A percentile compares a stretch with the other conserved stretches of the same genome.
Conservation (phyloP, 2,329 filamentous ascomycete species). For the Laburnicola sp. region DNA sequence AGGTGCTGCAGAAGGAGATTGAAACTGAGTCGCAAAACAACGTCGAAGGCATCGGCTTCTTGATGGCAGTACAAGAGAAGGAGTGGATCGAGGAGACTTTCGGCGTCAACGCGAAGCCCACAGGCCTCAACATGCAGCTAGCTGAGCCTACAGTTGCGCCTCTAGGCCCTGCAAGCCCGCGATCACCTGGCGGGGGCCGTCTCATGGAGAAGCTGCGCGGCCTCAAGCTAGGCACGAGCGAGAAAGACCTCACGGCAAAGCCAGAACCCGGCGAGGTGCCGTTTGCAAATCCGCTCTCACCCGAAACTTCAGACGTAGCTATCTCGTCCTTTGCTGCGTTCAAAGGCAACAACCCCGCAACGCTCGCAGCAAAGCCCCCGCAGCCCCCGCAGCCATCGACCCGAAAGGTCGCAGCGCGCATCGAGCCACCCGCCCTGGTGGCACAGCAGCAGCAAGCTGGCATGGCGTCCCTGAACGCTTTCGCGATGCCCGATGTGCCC, state of each 20-base stretch:
- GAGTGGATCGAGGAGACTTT: constrained; percentile 86
- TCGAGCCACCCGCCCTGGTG: constrained; percentile 44
- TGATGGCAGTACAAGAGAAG: constrained; percentile 82
- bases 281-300: constrained; percentile 58
- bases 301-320: constrained; percentile 65
- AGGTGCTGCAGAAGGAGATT: constrained; percentile 76
- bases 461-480: constrained; percentile 52
- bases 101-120: constrained; percentile 57
- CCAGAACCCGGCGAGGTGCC: constrained; percentile 26
- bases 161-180: constrained; percentile 63
- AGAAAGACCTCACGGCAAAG: constrained; percentile 62
- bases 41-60: constrained; percentile 77
- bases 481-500: constrained; percentile 37
- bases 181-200: constrained; percentile 66
- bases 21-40: constrained; percentile 71
- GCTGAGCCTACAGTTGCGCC: constrained; percentile 44
- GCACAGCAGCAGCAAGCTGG: constrained; percentile 46
- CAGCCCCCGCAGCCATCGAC: constrained; percentile 40
- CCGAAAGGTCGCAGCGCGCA: constrained; percentile 39
- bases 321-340: constrained; percentile 64
- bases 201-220: constrained; percentile 80
- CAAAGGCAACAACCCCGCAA: constrained; percentile 51
- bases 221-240: constrained; percentile 74
- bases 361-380: constrained; percentile 49
- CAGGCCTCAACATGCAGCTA: constrained; percentile 44